Percentiles rank a stretch among this genome's conserved stretches.
Evolutionary conservation across 2,329 filamentous ascomycete species (phyloP).

Genomic region (Trichophyton schoenleinii): DNA sequence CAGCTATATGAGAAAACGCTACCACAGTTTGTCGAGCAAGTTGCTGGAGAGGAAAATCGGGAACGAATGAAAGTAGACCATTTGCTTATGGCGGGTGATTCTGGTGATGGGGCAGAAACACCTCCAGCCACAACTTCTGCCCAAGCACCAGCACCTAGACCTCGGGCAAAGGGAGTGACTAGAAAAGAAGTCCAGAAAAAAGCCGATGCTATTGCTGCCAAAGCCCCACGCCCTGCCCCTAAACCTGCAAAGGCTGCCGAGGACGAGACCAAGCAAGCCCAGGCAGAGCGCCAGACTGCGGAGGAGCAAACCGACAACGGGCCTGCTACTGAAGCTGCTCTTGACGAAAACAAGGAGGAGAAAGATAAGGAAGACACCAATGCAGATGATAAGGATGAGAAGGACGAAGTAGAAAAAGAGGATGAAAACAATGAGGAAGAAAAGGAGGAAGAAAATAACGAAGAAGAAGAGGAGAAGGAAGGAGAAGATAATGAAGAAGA

Average conservation of each 20-base stretch:
- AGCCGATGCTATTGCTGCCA: constrained; percentile 44
- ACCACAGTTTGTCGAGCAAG: constrained; percentile 28
- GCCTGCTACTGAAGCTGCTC: background rate
- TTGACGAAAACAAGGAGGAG: background rate
- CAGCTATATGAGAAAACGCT: constrained; percentile 34
- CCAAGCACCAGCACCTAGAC: constrained; percentile 15
- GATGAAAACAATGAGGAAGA: background rate
- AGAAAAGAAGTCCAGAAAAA: constrained; percentile 46
- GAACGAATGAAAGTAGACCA: constrained; percentile 38
- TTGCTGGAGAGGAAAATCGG: constrained; percentile 34
- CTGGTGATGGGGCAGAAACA: constrained; percentile 10
- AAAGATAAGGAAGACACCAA: background rate
- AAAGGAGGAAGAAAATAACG: background rate
- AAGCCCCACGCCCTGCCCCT: constrained; percentile 15
- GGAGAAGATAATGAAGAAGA: background rate
- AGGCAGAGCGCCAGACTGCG: background rate
- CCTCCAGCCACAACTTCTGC: constrained; percentile 11
- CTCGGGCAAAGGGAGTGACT: constrained; percentile 46
- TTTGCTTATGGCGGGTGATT: constrained; percentile 31
- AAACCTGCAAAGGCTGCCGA: constrained; percentile 7
- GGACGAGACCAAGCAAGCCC: constrained; percentile 7
- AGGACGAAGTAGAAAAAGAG: background rate
- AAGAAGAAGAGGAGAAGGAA: background rate
- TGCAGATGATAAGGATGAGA: background rate
- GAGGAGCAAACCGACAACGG: background rate